A percentile compares a stretch with the other conserved stretches of the same genome.
phyloP scores from a whole-genome alignment of 1,139 yeast species.

The Taphrina communis region DNA sequence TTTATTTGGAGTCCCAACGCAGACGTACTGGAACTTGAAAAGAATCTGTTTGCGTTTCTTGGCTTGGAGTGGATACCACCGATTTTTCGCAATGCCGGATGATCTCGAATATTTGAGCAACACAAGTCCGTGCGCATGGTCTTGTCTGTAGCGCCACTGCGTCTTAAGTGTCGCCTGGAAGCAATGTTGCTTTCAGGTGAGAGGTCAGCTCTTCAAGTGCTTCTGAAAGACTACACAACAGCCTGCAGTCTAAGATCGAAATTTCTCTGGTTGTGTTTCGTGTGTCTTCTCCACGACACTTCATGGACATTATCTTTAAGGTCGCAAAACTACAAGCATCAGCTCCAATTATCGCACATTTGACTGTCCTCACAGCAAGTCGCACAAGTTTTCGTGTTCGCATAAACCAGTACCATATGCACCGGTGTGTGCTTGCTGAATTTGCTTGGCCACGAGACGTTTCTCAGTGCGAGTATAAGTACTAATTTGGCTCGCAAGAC shows the following conservation, averaged over 20 bases:
- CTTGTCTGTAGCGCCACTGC: too few species aligned
- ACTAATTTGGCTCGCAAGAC: too few species aligned
- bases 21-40: constrained; percentile 43
- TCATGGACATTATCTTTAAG: not conserved
- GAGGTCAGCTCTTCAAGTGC: not conserved
- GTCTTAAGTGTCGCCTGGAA: too few species aligned
- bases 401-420: too few species aligned
- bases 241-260: not conserved
- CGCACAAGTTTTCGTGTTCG: not conserved
- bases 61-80: constrained; percentile 44
- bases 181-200: too few species aligned
- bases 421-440: too few species aligned
- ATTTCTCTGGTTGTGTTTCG: constrained; percentile 6
- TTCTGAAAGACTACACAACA: not conserved
- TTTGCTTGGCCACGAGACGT: too few species aligned
- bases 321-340: constrained; percentile 25
- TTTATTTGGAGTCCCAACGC: constrained; percentile 40
- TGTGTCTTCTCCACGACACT: not conserved
- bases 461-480: too few species aligned
- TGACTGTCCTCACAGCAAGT: not conserved
- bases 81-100: constrained; percentile 42
- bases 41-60: constrained; percentile 42
- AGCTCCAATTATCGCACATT: not conserved
- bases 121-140: too few species aligned
- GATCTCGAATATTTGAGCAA: not conserved